phyloP scores from a whole-genome alignment of 306 rosid species.

The Corylus americana region DNA sequence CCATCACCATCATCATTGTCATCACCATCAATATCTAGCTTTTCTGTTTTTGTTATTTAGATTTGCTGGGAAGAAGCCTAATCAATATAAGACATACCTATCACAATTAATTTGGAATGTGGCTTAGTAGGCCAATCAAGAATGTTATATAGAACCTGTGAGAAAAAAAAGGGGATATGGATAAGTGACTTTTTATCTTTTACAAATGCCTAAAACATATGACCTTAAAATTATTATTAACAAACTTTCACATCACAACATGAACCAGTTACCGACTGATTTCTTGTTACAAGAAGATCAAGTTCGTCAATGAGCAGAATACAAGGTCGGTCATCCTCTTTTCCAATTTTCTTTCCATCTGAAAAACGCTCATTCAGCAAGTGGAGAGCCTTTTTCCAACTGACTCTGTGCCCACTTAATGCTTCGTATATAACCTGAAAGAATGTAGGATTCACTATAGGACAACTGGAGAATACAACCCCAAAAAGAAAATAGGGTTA shows the following conservation, averaged over 20 bases:
- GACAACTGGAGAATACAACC: slow-evolving; percentile 12
- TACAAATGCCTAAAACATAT: not conserved
- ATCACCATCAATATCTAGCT: slow-evolving; percentile 3
- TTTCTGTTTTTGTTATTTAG: slow-evolving; percentile 13
- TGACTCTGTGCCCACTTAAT: slow-evolving; percentile 77
- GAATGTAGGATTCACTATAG: slow-evolving; percentile 22
- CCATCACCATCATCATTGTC: slow-evolving; percentile 22
- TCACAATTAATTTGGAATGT: slow-evolving; percentile 83
- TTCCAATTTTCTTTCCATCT: slow-evolving; percentile 60
- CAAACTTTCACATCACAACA: slow-evolving; percentile 27
- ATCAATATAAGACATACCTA: slow-evolving; percentile 47
- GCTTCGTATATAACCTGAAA: slow-evolving; percentile 90
- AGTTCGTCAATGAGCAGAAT: slow-evolving; percentile 95
- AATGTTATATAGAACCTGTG: slow-evolving; percentile 84
- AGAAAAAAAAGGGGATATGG: slow-evolving; percentile 13
- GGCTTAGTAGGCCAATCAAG: slow-evolving; percentile 99
- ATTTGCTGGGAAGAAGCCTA: slow-evolving; percentile 1
- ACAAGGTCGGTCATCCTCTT: slow-evolving; percentile 79
- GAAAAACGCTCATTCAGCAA: slow-evolving; percentile 77
- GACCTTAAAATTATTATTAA: slow-evolving; percentile 1
- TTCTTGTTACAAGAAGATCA: slow-evolving; percentile 96
- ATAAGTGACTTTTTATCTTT: slow-evolving; percentile 12
- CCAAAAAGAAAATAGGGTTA: slow-evolving; percentile 19
- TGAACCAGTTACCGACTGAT: slow-evolving; percentile 72
- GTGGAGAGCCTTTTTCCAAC: slow-evolving; percentile 93